phyloP scores from a whole-genome alignment of 495 filamentous ascomycete genomes.

The Aspergillus sclerotiicarbonarius region DNA sequence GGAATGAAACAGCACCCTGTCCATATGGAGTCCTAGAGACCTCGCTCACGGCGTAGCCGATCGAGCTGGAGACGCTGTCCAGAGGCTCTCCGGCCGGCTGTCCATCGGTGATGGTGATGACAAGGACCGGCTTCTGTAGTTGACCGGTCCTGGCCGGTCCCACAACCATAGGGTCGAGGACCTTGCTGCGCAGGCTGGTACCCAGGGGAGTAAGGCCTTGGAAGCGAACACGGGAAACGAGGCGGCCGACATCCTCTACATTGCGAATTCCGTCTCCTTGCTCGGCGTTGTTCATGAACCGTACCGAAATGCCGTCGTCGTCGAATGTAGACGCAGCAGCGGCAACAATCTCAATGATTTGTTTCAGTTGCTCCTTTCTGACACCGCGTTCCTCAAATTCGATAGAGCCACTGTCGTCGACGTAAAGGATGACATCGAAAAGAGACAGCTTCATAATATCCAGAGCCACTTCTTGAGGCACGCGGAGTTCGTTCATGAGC shows the following conservation, averaged over 20 bases:
- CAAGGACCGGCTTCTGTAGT: slow-evolving; percentile 62
- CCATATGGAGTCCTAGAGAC: slow-evolving; percentile 47
- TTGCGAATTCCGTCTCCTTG: slow-evolving; percentile 53
- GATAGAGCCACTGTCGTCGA: slow-evolving; percentile 74
- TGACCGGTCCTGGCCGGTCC: slow-evolving; percentile 45
- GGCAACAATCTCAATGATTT: slow-evolving; percentile 61
- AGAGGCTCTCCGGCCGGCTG: slow-evolving; percentile 57
- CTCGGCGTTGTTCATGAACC: slow-evolving; percentile 65
- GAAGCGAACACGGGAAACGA: slow-evolving; percentile 60
- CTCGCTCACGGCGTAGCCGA: slow-evolving; percentile 48
- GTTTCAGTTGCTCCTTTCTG: slow-evolving; percentile 62
- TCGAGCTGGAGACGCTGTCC: slow-evolving; percentile 49
- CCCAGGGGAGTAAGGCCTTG: slow-evolving; percentile 68
- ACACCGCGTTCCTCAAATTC: slow-evolving; percentile 63
- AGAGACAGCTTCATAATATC: slow-evolving; percentile 67
- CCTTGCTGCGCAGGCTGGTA: slow-evolving; percentile 57
- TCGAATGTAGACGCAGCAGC: slow-evolving; percentile 68
- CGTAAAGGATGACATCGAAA: slow-evolving; percentile 66
- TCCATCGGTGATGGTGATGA: slow-evolving; percentile 72
- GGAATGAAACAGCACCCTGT: slow-evolving; percentile 58
- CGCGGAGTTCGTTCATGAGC: slow-evolving; percentile 52
- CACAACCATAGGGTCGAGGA: slow-evolving; percentile 60
- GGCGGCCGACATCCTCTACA: slow-evolving; percentile 55
- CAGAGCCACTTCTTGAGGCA: slow-evolving; percentile 61
- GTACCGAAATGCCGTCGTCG: slow-evolving; percentile 64